Evolutionary conservation across 2,329 filamentous ascomycete species (phyloP), one percentile per base, ranked within the genome.

Genomic region (Fusarium piperis): DNA sequence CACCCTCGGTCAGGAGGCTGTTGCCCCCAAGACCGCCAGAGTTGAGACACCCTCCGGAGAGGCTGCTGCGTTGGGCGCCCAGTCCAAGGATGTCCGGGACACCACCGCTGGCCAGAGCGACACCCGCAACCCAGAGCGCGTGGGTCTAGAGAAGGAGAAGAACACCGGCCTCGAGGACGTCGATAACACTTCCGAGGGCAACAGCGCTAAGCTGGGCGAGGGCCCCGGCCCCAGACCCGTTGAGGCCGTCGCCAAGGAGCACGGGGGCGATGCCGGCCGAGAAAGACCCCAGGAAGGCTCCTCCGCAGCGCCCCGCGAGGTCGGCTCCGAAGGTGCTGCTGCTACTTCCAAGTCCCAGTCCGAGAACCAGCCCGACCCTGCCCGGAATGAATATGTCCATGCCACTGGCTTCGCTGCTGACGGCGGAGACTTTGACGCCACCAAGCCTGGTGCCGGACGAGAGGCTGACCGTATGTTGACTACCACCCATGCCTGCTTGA

Each of bases 351-450:
- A 68, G 20, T 64, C 64, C 33, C 66, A 62, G 44, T 53, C 52
- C 2, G 62, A 68, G 36, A 57, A 72, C 2, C 12, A 81, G 28
- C 58, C 85, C 68, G 86, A 85, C 1, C 89, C 86, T 0, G 89
- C 89, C 8, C 86, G 89, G 77, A 76, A 90, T 76, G 77, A 87
- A 74, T 87, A 87, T 65, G 84, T 91, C 69, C 88, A 86, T 79
- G 86, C 85, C 23, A 85, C 84, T 1, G 91, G 91, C 0, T 78
- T 92, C 30, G 80, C 83, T 35, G 89, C 90, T 16, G 90, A 93
- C 39, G 91, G 91, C 1, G 91, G 91, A 7, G 85, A 92, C 73
- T 92, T 92, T 76, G 91, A 93, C 74, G 90, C 88, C 5, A 82
- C 85, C 9, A 87, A 87, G 65, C 87, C 90, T 0, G 91, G 91